Evolutionary conservation across 192 early-diverging fungal genomes (phyloP).

Genomic region (Coemansia sp.): DNA sequence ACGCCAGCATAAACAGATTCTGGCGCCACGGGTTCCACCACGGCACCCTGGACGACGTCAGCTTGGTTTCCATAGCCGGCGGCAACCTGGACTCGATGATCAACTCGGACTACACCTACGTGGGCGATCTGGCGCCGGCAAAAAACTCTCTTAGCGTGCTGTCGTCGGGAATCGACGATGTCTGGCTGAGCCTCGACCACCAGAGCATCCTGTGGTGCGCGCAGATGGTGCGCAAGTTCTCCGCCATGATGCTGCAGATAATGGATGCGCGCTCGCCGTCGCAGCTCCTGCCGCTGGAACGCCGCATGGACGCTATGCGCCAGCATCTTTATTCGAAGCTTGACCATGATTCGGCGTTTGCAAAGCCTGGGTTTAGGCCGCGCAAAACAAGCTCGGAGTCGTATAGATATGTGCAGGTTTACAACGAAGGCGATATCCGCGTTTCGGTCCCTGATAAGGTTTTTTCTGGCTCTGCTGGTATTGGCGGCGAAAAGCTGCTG

Average conservation of each 20-base stretch:
- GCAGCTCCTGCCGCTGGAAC: conserved; percentile 58
- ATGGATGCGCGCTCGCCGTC: conserved; percentile 58
- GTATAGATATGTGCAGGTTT: conserved; percentile 20
- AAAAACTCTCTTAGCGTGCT: conserved; percentile 74
- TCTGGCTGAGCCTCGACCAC: conserved; percentile 89
- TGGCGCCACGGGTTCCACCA: conserved; percentile 61
- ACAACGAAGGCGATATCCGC: conserved; percentile 8
- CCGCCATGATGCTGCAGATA: conserved; percentile 55
- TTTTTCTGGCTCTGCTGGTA: conserved; percentile 5
- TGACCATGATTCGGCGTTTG: conserved; percentile 18
- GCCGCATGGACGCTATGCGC: conserved; percentile 66
- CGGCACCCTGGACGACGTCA: conserved; percentile 55
- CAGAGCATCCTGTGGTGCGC: conserved; percentile 88
- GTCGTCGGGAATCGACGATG: conserved; percentile 71
- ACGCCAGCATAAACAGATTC: conserved; percentile 62
- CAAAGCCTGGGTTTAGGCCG: too few species aligned
- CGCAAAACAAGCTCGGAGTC: not conserved
- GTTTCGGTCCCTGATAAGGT: conserved; percentile 11
- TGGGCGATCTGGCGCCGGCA: conserved; percentile 61
- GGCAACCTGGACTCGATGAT: conserved; percentile 85
- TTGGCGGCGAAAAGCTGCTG: not conserved
- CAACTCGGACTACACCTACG: conserved; percentile 70
- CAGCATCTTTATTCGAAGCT: conserved; percentile 56
- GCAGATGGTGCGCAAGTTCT: conserved; percentile 73
- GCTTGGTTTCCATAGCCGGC: conserved; percentile 84